Percentiles rank a stretch among this genome's conserved stretches.
Conservation (phyloP, 1,284 basidiomycete species). For the Flammula alnicola region DNA sequence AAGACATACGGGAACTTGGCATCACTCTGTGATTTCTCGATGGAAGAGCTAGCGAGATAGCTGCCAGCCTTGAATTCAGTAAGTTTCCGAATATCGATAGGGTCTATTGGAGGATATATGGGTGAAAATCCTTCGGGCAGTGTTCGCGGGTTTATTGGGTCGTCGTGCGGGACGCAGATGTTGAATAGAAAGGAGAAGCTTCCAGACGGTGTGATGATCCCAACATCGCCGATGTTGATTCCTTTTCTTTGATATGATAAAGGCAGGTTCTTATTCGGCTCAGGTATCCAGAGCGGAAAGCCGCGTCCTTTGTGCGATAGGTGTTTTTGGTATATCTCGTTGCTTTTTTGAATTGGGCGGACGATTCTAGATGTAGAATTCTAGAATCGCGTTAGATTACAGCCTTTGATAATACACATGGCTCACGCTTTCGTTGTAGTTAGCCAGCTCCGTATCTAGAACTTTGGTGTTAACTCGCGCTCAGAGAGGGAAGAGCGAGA, state of each 20-base stretch:
- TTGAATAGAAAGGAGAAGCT: conserved; percentile 39
- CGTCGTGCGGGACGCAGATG: conserved; percentile 23
- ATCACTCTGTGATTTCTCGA: neutral
- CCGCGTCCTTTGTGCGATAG: too few species aligned
- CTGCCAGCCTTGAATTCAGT: neutral
- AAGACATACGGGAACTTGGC: neutral
- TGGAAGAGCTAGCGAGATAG: neutral
- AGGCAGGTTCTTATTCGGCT: conserved; percentile 24
- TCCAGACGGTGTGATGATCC: conserved; percentile 30
- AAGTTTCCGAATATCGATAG: neutral
- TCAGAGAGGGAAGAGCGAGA: too few species aligned
- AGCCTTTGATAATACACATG: too few species aligned
- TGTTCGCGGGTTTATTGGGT: conserved; percentile 1
- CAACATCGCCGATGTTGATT: conserved; percentile 34
- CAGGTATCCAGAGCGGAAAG: conserved; percentile 36
- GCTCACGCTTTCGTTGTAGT: too few species aligned
- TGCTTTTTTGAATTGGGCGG: too few species aligned
- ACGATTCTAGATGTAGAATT: too few species aligned
- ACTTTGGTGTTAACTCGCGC: too few species aligned
- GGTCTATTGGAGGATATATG: neutral
- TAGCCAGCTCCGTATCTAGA: too few species aligned
- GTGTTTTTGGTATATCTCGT: too few species aligned
- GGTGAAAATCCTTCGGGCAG: conserved; percentile 7
- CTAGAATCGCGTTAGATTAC: too few species aligned
- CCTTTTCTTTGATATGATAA: conserved; percentile 24